These are phyloP conservation scores for Agrocybe pediades DNA, from an alignment of 768 basidiomycete species.

Conservation along the genomic window DNA sequence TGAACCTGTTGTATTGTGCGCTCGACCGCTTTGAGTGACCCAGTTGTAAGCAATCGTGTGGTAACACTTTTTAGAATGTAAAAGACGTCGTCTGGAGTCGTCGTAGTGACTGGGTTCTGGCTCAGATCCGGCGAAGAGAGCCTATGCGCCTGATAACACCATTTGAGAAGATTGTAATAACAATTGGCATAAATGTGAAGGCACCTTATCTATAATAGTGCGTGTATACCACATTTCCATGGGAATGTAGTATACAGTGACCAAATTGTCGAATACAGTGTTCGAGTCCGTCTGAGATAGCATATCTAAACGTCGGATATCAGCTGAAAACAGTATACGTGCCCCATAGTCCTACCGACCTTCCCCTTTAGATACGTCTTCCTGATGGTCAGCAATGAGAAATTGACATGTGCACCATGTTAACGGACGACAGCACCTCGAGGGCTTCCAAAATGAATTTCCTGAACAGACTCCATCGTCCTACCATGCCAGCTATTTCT, in stretches of 20 bases:
- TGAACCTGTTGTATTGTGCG: slow-evolving; percentile 63
- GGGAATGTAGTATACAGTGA: slow-evolving; percentile 79
- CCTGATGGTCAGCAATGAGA: slow-evolving; percentile 6
- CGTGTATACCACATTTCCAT: slow-evolving; percentile 92
- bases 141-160: slow-evolving; percentile 71
- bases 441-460: slow-evolving; percentile 82
- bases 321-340: slow-evolving; percentile 1
- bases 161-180: neutral
- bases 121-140: slow-evolving; percentile 75
- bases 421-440: slow-evolving; percentile 44
- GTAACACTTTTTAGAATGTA: slow-evolving; percentile 91
- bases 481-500: slow-evolving; percentile 87
- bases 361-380: slow-evolving; percentile 5
- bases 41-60: slow-evolving; percentile 75
- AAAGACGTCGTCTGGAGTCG: slow-evolving; percentile 92
- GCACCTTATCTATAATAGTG: slow-evolving; percentile 84
- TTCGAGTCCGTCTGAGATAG: slow-evolving; percentile 58
- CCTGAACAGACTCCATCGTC: slow-evolving; percentile 89
- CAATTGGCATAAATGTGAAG: neutral
- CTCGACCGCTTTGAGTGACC: slow-evolving; percentile 60
- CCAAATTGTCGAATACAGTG: slow-evolving; percentile 62
- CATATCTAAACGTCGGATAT: slow-evolving; percentile 12
- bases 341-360: slow-evolving; percentile 7
- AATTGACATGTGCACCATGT: neutral
- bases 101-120: slow-evolving; percentile 64